Percentiles rank a stretch among this genome's conserved stretches.
These are phyloP conservation scores for Digitaria exilis DNA, from an alignment of 202 grass and related monocot genomes.

Conservation along the genomic window DNA sequence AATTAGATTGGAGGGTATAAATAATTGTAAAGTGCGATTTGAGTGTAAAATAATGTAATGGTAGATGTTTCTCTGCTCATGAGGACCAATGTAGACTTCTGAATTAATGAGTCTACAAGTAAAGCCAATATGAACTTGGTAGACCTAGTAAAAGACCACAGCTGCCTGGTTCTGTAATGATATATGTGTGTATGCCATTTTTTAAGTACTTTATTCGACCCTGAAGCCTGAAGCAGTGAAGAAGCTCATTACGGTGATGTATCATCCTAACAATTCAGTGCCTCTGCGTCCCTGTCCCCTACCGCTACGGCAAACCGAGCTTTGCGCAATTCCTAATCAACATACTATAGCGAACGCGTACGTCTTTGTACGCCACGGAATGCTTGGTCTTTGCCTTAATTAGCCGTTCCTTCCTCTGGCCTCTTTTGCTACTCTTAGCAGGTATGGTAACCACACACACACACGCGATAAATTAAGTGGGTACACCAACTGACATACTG, in stretches of 20 bases:
- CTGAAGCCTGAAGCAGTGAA: no score
- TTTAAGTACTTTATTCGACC: no score
- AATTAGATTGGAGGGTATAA: no score
- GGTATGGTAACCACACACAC: not conserved
- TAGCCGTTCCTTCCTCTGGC: not conserved
- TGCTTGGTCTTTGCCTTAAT: slow-evolving; percentile 11
- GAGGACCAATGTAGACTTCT: no score
- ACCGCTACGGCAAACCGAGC: slow-evolving; percentile 3
- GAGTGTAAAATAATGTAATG: no score
- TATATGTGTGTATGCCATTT: no score
- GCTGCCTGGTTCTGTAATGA: no score
- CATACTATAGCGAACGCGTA: not conserved
- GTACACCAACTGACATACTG: not conserved
- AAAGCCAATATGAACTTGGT: no score
- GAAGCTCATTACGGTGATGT: not conserved
- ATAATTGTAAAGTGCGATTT: no score
- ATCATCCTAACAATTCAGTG: not conserved
- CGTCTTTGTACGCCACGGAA: not conserved
- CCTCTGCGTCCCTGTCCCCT: not conserved
- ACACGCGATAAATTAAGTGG: not conserved
- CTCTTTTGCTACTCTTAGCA: not conserved
- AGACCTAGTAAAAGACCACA: no score
- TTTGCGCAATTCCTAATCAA: slow-evolving; percentile 40
- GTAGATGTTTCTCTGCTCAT: no score
- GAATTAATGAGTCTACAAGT: no score